A percentile compares a stretch with the other conserved stretches of the same genome.
These are phyloP conservation scores for Fusarium guadeloupense DNA, from an alignment of 2,329 filamentous ascomycete species.

Conservation along the genomic window DNA sequence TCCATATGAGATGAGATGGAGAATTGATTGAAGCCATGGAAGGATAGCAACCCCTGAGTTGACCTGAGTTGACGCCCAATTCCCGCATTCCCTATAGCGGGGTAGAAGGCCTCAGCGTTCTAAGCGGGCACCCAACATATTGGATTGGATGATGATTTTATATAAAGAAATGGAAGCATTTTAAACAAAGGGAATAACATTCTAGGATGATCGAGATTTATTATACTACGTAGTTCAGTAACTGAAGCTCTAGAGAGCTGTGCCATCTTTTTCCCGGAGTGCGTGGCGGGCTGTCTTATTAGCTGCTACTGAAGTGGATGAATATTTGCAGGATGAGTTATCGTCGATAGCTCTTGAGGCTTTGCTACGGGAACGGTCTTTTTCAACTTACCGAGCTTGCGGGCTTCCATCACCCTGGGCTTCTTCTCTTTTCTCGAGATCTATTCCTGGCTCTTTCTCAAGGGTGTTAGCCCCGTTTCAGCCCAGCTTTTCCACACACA, in stretches of 20 bases:
- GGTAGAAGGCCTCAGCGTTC: constrained; percentile 22
- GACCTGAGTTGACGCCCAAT: constrained; percentile 16
- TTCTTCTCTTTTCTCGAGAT: background rate
- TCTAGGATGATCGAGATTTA: too few relatives aligned
- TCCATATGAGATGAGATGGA: constrained; percentile 9
- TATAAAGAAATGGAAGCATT: too few relatives aligned
- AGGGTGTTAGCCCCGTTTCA: constrained; percentile 35
- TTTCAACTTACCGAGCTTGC: constrained; percentile 14
- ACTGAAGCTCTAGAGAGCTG: too few relatives aligned
- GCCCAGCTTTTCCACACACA: constrained; percentile 17
- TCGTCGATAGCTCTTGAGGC: constrained; percentile 1
- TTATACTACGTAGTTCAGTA: too few relatives aligned
- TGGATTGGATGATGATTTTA: too few relatives aligned
- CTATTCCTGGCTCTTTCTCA: constrained; percentile 4
- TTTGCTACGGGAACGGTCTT: background rate
- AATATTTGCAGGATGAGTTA: constrained; percentile 1
- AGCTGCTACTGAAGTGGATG: background rate
- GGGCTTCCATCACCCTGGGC: background rate
- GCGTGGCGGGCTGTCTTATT: too few relatives aligned
- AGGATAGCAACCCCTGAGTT: constrained; percentile 3
- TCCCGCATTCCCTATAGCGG: constrained; percentile 21
- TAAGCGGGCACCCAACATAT: too few relatives aligned
- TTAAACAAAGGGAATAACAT: too few relatives aligned
- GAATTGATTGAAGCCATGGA: background rate
- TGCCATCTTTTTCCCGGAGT: too few relatives aligned